These are phyloP conservation scores for Vigna mungo DNA, from an alignment of 306 rosid species.

Conservation along the genomic window DNA sequence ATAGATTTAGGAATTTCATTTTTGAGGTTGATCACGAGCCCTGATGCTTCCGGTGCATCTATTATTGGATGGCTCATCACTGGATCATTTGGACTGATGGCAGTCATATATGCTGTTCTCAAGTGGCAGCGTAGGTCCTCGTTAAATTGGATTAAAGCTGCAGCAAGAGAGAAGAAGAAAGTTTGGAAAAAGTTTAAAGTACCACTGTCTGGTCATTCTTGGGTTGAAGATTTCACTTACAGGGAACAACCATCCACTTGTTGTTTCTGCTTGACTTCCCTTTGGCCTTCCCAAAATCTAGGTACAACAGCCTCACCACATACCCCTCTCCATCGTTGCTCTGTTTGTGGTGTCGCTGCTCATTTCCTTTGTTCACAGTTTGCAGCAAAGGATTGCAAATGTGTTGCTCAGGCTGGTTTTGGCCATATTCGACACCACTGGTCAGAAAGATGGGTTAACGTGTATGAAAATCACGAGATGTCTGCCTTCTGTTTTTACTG, in stretches of 20 bases:
- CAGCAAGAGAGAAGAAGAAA: constrained; percentile 76
- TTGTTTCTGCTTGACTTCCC: constrained; percentile 75
- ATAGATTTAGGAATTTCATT: constrained; percentile 54
- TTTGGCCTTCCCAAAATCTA: constrained; percentile 66
- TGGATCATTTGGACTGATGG: constrained; percentile 70
- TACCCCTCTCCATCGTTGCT: constrained; percentile 76
- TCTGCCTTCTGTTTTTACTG: constrained; percentile 71
- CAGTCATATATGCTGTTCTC: constrained; percentile 63
- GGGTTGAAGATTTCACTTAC: constrained; percentile 73
- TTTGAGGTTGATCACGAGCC: constrained; percentile 51
- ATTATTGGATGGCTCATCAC: constrained; percentile 69
- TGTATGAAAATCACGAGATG: constrained; percentile 70
- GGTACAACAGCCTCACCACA: constrained; percentile 56
- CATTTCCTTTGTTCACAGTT: constrained; percentile 72
- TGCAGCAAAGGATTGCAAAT: constrained; percentile 78
- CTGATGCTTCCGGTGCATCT: constrained; percentile 53
- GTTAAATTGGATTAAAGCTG: constrained; percentile 76
- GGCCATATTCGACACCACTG: constrained; percentile 72
- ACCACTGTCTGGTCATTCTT: constrained; percentile 64
- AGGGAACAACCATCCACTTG: constrained; percentile 76
- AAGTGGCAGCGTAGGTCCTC: constrained; percentile 78
- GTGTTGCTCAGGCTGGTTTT: constrained; percentile 81
- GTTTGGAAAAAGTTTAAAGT: constrained; percentile 75
- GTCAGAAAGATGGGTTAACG: constrained; percentile 80
- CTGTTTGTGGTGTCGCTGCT: constrained; percentile 85